phyloP scores from a whole-genome alignment of 2,329 filamentous ascomycete genomes.

The Penicillium occitanis region DNA sequence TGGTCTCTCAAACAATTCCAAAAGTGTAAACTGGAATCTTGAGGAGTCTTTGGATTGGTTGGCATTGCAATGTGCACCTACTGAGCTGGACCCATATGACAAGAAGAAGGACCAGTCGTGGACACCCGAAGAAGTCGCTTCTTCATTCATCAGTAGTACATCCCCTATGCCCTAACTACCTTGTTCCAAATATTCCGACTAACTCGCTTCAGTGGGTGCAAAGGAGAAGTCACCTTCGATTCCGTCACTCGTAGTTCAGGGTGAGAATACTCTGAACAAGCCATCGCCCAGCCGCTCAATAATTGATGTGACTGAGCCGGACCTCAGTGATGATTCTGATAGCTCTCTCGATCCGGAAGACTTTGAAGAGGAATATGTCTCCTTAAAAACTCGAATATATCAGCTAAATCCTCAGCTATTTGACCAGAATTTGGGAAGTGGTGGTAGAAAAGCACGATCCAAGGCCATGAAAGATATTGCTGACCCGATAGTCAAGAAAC shows the following conservation, averaged over 20 bases:
- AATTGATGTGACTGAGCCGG: constrained; percentile 26
- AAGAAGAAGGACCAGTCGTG: constrained; percentile 36
- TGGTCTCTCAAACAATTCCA: constrained; percentile 55
- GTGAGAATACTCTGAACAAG: constrained; percentile 29
- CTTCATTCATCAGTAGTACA: constrained; percentile 41
- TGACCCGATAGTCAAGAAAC: constrained; percentile 57
- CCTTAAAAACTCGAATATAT: constrained; percentile 69
- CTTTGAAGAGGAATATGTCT: constrained; percentile 72
- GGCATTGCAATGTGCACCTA: constrained; percentile 68
- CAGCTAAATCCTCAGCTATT: constrained; percentile 58
- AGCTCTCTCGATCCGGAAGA: constrained; percentile 74
- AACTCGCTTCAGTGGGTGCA: constrained; percentile 30
- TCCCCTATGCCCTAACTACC: background rate
- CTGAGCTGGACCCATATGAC: constrained; percentile 72
- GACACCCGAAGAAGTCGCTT: constrained; percentile 33
- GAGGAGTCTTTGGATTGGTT: constrained; percentile 90
- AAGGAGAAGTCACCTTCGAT: constrained; percentile 32
- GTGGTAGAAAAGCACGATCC: constrained; percentile 40
- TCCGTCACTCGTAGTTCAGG: constrained; percentile 26
- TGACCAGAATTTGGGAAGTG: constrained; percentile 38
- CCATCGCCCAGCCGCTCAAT: constrained; percentile 29
- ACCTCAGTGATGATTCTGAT: constrained; percentile 48
- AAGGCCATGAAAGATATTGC: constrained; percentile 24
- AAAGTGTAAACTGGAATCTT: constrained; percentile 76
- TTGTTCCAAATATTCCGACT: constrained; percentile 18